Evolutionary conservation across 306 rosid genomes (phyloP).

Genomic region (Rosa lucieae): DNA sequence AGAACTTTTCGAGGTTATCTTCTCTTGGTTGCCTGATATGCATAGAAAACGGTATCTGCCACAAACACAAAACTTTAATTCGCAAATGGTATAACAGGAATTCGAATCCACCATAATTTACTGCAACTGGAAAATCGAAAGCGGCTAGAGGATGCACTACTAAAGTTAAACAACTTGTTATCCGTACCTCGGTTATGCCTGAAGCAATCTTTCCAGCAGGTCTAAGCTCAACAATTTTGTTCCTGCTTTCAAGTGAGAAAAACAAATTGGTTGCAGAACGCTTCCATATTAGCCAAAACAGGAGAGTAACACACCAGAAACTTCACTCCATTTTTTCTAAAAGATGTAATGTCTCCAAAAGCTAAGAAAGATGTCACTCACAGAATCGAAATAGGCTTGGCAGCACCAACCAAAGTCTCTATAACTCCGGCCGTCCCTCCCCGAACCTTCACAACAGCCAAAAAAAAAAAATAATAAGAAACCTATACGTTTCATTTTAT

Average conservation of each 20-base stretch:
- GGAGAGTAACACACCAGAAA: not conserved
- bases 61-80: conserved; percentile 14
- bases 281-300: conserved; percentile 17
- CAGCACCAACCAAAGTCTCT: conserved; percentile 75
- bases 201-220: conserved; percentile 82
- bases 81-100: not conserved
- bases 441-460: conserved; percentile 56
- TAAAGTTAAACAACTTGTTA: conserved; percentile 3
- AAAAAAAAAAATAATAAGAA: not conserved
- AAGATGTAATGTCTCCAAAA: no score
- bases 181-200: conserved; percentile 79
- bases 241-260: conserved; percentile 62
- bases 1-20: conserved; percentile 57
- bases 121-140: not conserved
- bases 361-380: conserved; percentile 37
- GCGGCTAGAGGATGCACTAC: not conserved
- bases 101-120: conserved; percentile 8
- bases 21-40: conserved; percentile 54
- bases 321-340: not conserved
- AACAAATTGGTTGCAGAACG: conserved; percentile 21
- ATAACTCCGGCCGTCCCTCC: conserved; percentile 92
- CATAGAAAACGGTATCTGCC: conserved; percentile 82
- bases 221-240: conserved; percentile 59
- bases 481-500: not conserved
- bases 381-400: conserved; percentile 75